phyloP scores from a whole-genome alignment of 345 rosid genomes.

The Geranium brycei region DNA sequence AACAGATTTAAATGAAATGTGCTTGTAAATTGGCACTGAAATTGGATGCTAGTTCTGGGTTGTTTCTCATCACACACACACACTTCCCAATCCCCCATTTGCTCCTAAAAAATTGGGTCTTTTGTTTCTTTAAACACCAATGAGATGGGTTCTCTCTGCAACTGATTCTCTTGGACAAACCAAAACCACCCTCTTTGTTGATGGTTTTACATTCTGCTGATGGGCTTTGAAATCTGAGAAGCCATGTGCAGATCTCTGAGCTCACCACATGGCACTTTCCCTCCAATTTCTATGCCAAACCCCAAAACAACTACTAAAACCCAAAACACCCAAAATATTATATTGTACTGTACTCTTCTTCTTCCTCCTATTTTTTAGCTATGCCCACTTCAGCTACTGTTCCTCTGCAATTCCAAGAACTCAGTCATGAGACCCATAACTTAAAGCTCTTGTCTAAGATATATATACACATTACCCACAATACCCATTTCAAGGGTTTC shows the following conservation, averaged over 20 bases:
- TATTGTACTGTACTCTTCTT: neutral
- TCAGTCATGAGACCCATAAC: neutral
- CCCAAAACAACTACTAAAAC: too few species aligned
- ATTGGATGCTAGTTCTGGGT: neutral
- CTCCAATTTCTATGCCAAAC: neutral
- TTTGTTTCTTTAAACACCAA: constrained; percentile 6
- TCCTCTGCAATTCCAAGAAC: constrained; percentile 3
- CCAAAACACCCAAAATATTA: neutral
- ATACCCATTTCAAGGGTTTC: neutral
- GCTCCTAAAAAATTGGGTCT: constrained; percentile 3
- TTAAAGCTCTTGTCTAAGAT: neutral
- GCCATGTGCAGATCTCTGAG: constrained; percentile 33
- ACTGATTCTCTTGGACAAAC: constrained; percentile 19
- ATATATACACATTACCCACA: neutral
- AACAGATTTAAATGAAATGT: neutral
- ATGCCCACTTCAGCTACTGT: neutral
- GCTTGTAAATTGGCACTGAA: neutral
- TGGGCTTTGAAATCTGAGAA: constrained; percentile 19
- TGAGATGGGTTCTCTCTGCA: constrained; percentile 8
- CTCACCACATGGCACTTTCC: constrained; percentile 30
- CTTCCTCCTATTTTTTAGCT: neutral
- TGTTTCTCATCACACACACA: neutral
- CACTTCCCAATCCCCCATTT: constrained; percentile 10
- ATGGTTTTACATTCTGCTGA: constrained; percentile 2
- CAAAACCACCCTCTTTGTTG: constrained; percentile 12